These are phyloP conservation scores for Eucalyptus leucophloia DNA, from an alignment of 345 rosid species.

Conservation along the genomic window DNA sequence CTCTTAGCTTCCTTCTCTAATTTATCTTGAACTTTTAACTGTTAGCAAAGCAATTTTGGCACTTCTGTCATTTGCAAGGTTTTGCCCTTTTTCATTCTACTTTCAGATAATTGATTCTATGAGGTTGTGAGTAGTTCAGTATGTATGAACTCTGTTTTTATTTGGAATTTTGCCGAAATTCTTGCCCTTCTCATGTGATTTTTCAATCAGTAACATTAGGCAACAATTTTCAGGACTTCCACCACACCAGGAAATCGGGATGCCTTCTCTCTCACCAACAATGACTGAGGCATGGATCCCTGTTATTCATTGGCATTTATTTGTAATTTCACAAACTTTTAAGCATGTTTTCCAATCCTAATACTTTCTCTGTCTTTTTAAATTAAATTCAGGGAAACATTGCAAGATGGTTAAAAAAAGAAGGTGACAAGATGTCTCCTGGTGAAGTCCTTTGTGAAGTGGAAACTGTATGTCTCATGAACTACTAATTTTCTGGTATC, in stretches of 20 bases:
- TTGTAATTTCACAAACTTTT: neutral
- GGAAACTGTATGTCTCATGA: constrained; percentile 64
- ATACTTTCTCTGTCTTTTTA: neutral
- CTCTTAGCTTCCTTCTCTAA: neutral
- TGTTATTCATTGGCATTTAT: neutral
- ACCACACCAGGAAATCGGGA: constrained; percentile 92
- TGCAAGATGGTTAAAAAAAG: constrained; percentile 96
- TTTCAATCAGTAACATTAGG: neutral
- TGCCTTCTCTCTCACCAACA: constrained; percentile 99
- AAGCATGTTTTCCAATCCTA: neutral
- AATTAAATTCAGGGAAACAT: constrained; percentile 68
- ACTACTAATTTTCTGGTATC: neutral
- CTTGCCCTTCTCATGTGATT: neutral
- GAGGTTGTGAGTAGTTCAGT: neutral
- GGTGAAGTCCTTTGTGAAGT: constrained; percentile 99
- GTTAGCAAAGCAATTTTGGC: neutral
- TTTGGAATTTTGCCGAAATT: neutral
- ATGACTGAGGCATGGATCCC: constrained; percentile 71
- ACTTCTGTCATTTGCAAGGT: neutral
- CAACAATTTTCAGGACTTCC: constrained; percentile 66
- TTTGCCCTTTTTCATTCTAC: too few species aligned
- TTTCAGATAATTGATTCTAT: neutral
- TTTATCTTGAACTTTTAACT: neutral
- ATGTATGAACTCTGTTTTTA: neutral
- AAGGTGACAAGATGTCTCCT: constrained; percentile 76